A percentile compares a stretch with the other conserved stretches of the same genome.
Conservation (phyloP, 1,139 yeast genomes). For the Casaregolazyma suthepensis region DNA sequence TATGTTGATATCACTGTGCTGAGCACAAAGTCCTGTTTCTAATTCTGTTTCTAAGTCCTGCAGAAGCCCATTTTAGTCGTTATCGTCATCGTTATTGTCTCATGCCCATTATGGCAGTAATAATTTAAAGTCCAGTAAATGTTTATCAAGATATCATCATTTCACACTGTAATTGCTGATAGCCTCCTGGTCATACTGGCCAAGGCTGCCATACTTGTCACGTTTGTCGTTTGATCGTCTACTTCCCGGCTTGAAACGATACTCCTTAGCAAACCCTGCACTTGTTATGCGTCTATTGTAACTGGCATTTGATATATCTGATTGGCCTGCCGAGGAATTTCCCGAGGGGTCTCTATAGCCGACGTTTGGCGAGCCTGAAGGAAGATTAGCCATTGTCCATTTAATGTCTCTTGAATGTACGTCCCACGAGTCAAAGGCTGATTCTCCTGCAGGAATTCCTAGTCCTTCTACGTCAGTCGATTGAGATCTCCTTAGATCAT, state of each 20-base stretch:
- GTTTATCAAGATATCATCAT: not conserved
- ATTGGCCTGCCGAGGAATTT: conserved; percentile 11
- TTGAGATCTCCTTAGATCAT: not conserved
- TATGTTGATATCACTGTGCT: not conserved
- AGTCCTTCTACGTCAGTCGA: conserved; percentile 1
- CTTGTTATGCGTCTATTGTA: conserved; percentile 15
- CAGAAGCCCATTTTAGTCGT: not conserved
- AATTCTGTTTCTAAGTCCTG: not conserved
- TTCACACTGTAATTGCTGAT: conserved; percentile 8
- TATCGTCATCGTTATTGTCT: not conserved
- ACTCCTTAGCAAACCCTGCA: conserved; percentile 19
- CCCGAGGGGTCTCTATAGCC: conserved; percentile 10
- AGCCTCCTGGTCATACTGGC: conserved; percentile 19
- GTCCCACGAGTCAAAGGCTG: conserved; percentile 19
- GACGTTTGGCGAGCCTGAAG: conserved; percentile 9
- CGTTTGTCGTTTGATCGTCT: not conserved
- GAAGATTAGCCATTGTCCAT: conserved; percentile 14
- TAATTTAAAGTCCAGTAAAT: not conserved
- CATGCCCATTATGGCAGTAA: not conserved
- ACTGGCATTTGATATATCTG: conserved; percentile 13
- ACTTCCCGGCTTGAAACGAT: conserved; percentile 6
- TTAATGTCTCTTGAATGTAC: conserved; percentile 15
- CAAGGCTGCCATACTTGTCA: conserved; percentile 10
- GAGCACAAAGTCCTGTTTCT: not conserved
- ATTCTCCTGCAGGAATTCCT: conserved; percentile 3